phyloP scores from a whole-genome alignment of 2,329 filamentous ascomycete species.

The Sporothrix mexicana region DNA sequence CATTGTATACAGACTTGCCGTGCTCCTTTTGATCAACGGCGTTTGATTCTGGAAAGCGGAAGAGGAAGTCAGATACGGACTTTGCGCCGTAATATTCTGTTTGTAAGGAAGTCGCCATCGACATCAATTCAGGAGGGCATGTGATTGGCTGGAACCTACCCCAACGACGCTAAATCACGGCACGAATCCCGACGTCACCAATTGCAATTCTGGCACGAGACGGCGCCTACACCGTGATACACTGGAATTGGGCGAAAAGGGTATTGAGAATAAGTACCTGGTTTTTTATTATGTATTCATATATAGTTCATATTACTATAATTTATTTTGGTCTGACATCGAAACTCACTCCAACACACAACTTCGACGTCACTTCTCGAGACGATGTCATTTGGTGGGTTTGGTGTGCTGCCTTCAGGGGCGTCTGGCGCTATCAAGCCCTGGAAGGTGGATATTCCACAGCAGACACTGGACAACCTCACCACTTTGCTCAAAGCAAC shows the following conservation, averaged over 20 bases:
- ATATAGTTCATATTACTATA: background rate
- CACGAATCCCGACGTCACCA: background rate
- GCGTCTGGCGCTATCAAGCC: background rate
- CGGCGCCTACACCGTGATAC: background rate
- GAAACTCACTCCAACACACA: no score
- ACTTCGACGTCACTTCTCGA: no score
- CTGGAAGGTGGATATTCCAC: constrained; percentile 2
- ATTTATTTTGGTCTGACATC: background rate
- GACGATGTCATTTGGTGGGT: background rate
- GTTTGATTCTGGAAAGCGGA: background rate
- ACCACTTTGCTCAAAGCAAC: background rate
- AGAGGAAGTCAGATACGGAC: background rate
- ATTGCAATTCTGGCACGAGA: background rate
- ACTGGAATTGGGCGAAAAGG: background rate
- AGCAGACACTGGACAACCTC: background rate
- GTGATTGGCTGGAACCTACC: background rate
- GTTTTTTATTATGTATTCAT: no score
- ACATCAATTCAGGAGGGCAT: background rate
- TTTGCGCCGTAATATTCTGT: constrained; percentile 2
- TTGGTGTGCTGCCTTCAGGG: background rate
- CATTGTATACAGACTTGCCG: background rate
- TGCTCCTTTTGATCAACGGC: background rate
- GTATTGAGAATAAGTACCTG: background rate
- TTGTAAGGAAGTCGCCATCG: background rate
- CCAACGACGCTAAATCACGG: background rate